Conservation (phyloP, 2,329 filamentous ascomycete genomes). For the Pestalotiopsis fici region DNA sequence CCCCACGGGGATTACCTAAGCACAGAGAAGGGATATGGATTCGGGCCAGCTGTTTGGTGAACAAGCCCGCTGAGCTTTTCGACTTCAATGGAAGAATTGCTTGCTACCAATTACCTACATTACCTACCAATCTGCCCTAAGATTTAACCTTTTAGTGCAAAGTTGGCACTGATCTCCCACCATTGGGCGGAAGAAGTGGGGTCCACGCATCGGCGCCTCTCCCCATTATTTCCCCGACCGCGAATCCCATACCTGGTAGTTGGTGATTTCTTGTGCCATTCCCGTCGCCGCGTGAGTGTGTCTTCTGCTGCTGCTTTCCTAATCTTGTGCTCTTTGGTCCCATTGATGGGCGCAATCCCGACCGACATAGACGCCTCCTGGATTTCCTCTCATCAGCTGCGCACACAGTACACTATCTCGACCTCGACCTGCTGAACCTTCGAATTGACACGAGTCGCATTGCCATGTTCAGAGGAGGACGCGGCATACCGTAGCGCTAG, state of each 20-base stretch:
- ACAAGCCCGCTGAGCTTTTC: too few relatives aligned
- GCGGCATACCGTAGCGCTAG: conserved; percentile 3
- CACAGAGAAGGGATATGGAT: too few relatives aligned
- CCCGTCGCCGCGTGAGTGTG: neutral
- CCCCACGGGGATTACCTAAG: too few relatives aligned
- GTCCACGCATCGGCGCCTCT: neutral
- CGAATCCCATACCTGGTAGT: neutral
- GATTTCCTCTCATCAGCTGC: neutral
- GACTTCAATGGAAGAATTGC: too few relatives aligned
- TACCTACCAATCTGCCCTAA: neutral
- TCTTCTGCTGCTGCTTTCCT: neutral
- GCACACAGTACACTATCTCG: neutral
- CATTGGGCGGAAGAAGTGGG: neutral
- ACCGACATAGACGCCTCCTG: neutral
- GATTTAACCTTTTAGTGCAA: neutral
- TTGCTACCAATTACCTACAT: neutral
- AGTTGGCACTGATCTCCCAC: neutral
- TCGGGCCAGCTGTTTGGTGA: too few relatives aligned
- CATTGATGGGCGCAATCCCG: neutral
- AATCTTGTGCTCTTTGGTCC: neutral
- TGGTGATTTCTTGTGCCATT: conserved; percentile 2
- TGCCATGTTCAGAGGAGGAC: neutral
- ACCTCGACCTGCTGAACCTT: neutral
- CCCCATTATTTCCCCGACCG: conserved; percentile 1
- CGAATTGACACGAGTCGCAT: neutral